Conservation (phyloP, 164 flowering plant species). For the Berberis vulgaris region DNA sequence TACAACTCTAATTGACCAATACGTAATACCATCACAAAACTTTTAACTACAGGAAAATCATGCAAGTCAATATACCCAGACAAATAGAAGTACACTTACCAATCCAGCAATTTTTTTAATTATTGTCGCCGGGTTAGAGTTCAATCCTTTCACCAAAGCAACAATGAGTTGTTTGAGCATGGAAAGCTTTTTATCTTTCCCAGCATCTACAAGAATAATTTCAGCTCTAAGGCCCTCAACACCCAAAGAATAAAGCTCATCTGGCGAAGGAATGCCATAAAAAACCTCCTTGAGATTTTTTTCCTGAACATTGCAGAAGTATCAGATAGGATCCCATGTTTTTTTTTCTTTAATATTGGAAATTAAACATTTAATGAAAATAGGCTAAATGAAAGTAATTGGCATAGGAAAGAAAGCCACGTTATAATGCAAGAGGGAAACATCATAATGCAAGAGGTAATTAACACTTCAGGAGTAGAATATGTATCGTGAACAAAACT, state of each 20-base stretch:
- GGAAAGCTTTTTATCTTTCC: constrained; percentile 80
- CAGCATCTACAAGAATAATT: constrained; percentile 74
- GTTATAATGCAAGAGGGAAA: no score
- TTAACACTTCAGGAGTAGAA: no score
- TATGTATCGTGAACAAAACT: no score
- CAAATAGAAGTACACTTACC: constrained; percentile 35
- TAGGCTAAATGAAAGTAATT: no score
- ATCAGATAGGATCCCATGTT: background rate
- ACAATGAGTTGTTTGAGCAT: constrained; percentile 80
- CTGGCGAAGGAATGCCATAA: constrained; percentile 64
- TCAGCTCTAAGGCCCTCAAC: constrained; percentile 64
- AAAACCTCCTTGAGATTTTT: constrained; percentile 68
- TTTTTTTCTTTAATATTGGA: no score
- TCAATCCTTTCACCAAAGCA: constrained; percentile 69
- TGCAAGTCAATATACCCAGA: background rate
- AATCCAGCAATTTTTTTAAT: constrained; percentile 89
- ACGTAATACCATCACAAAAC: background rate
- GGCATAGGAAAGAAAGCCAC: no score
- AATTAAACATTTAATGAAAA: no score
- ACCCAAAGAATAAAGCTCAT: constrained; percentile 68
- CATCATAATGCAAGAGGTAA: no score
- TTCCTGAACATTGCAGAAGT: constrained; percentile 38
- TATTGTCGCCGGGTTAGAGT: constrained; percentile 75
- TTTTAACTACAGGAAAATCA: background rate
- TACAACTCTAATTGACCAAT: no score